Evolutionary conservation across 2,329 filamentous ascomycete species (phyloP), one percentile per base, ranked within the genome.

Genomic region (Ramichloridium luteum): DNA sequence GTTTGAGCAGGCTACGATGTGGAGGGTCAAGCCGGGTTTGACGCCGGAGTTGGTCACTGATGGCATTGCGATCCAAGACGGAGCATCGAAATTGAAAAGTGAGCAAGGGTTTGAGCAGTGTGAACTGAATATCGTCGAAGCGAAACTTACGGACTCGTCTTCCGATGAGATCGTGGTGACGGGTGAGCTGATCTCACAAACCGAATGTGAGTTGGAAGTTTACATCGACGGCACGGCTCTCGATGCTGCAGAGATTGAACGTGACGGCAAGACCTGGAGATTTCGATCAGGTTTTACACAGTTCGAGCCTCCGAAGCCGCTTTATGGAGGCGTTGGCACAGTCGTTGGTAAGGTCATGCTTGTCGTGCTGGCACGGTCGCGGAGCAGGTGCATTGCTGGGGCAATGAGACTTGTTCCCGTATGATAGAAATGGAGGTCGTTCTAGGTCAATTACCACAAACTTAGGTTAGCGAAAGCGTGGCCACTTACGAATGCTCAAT

Each of bases 301-400:
- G 4, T 50, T 46, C 33, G 23, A 35, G 25, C 46, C 49, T 4
- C 23, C 34, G 10, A 41, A 37, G 28, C 35, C 44, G 4, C 22
- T 47, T n/a, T 51, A 49, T 27, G 47, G 49, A 8, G 49, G 48
- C 8, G 37, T 45, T 10, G 44, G 46, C 9, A 14, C 20, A 38
- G 43, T 44, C 11, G 45, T 48, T 23, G 35, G 39, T 12, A 50
- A 49, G 16, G 34, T 49, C 9, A 27, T 44, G 9, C 30, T 47
- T 13, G 26, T 47, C 2, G 22, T 48, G 1, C 22, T 44, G 6
- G 41, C 40, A 9, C 27, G 28, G 23, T 25, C 11, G n/a, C n/a
- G n/a, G n/a, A n/a, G n/a, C n/a, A n/a, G n/a, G n/a, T n/a, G n/a
- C n/a, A n/a, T n/a, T n/a, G n/a, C n/a, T n/a, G n/a, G n/a, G n/a